Base-by-base conservation (phyloP, 495 filamentous ascomycete species). In the Delitschia confertaspora region DNA sequence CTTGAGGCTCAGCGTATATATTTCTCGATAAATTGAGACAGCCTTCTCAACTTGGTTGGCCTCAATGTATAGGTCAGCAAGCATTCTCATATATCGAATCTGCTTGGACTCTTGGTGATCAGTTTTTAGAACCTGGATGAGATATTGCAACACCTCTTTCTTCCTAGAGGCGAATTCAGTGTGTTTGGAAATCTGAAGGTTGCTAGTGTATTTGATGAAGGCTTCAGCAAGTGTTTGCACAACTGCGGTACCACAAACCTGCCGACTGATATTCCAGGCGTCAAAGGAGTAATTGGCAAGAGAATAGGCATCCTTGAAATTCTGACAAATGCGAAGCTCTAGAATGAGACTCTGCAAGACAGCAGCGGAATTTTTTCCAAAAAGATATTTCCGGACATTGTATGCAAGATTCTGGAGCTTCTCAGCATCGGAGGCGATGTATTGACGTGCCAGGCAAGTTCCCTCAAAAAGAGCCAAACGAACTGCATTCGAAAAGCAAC, bases 81-180 rank as follows among this genome's bases (percentile, higher is more conserved):
- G 64, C 14, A 67, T 57, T 43, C 72, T 69, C 34, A 73, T 67
- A 50, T 79, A 78, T 14, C 62, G 68, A 30, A 81, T 69, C 14
- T 75, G 69, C 37, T 69, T 69, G n/a, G 67, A 63, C 0, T 67
- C 57, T 4, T 73, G 71, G 18, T 74, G 68, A 18, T 70, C 69
- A 33, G 69, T 65, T 42, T 71, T 74, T 51, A 69, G 73, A 1
- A 70, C 65, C 36, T 75, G 55, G 25, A 79, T 72, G 57, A 78
- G 65, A 47, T 75, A 72, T 3, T 68, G 65, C 31, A 81, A 68
- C 42, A 76, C 69, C 51, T 75, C 65, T 56, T 68, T 76, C 51
- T 66, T 78, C 37, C 64, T 66, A 4, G 58, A 72, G 22, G 59
- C 69, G 27, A 63, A 65, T 52, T 63, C 64, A 18, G 61, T 73